Base-by-base conservation (phyloP, 257 asterid species). In the Jaltomata sinuosa region DNA sequence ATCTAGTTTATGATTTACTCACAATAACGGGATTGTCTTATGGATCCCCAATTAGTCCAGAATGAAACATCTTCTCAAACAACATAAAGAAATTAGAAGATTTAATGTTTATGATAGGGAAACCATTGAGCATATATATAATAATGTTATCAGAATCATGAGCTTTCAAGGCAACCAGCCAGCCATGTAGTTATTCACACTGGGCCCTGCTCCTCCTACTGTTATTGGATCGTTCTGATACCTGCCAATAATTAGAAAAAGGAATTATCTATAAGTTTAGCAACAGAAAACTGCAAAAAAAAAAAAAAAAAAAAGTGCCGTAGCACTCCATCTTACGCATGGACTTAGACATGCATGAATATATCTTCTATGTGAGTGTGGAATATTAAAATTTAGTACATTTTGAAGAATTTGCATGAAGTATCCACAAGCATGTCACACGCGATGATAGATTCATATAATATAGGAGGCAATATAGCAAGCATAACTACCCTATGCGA, bases 161-260 rank as follows among this genome's bases (percentile, higher is more conserved):
- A 25, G 49, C 47, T 25, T 64, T 94, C 93, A 93, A 68, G 94
- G 94, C 78, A 94, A 90, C 99, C 99, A 96, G 21, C 98, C 95
- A 5, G 94, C 86, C 83, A 96, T 93, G 94, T 90, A 96, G 95
- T 93, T 90, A 90, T 91, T 94, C 88, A 93, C 90, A 91, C 98
- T 96, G 0, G 99, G 98, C 29, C 98, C 98, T 67, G 97, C 97
- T 86, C 85, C 92, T 88, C 88, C 95, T 40, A 85, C 94, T 61
- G 93, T 85, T 69, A 92, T 85, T 79, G 90, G 93, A 85, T 94
- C 97, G 72, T 71, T 86, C 89, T 91, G 99, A 84, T 92, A 94
- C 91, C 98, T 95, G 95, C 62, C 82, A 81, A 85, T 53, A 57
- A 67, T 80, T 36, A 8, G 1, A 47, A 15, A 21, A 25, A 47